Evolutionary conservation across 2,329 filamentous ascomycete species (phyloP), one percentile per base, ranked within the genome.

Genomic region (Colletotrichum sp.): DNA sequence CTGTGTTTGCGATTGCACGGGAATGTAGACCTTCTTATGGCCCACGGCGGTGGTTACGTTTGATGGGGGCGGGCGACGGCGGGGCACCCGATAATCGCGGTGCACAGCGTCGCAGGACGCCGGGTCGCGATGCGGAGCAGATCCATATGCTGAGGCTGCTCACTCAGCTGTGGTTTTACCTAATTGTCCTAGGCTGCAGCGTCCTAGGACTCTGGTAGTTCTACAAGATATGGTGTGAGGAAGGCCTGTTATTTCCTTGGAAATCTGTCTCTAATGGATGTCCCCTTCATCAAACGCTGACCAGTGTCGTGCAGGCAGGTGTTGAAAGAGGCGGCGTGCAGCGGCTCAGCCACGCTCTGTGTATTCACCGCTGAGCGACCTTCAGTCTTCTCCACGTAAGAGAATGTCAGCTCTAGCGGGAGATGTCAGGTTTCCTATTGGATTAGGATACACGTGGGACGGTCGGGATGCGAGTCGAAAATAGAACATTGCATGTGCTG

Each of bases 51-150:
- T 52, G 44, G 44, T 52, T 52, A 22, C 44, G 22, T 52, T 8
- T 5, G 2, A 52, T 52, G 44, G 44, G 44, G 44, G n/a, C 6
- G n/a, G 44, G n/a, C 44, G 44, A 22, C 44, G 44, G 44, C 44
- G 44, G 44, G 59, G 29, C 44, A 55, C 65, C 65, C 30, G 16
- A 52, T 52, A 57, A 57, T 68, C 65, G 65, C 55, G 44, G 27
- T 16, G 30, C n/a, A n/a, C 16, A 30, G 12, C 66, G 49, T 72
- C 68, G 72, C 72, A 75, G 62, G 62, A 39, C 73, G 70, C 70
- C 73, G 73, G 59, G 73, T 65, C 71, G 73, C 73, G 73, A 73
- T 61, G 72, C 67, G 55, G 57, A 52, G 44, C 44, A 32, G 69
- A 29, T 27, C 32, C 25, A 27, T 27, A 36, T 8, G 29, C 61